These are phyloP conservation scores for Dictyostelium firmibasis DNA, from an alignment of 78 protist genomes.

Conservation along the genomic window DNA sequence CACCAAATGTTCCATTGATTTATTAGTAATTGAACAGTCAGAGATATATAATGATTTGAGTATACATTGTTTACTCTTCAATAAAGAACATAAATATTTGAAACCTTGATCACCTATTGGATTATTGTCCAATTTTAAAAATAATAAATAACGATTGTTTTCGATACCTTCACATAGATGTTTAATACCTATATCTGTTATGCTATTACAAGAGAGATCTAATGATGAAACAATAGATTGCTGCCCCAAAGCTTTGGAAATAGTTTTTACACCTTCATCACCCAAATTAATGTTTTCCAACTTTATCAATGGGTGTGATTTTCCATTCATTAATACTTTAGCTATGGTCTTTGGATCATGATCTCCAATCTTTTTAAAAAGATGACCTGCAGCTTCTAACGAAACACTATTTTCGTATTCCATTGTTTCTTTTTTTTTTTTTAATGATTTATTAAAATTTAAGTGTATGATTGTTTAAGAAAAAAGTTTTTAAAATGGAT, in stretches of 20 bases:
- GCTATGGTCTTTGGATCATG: slow-evolving; percentile 51
- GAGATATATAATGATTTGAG: slow-evolving; percentile 43
- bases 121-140: slow-evolving; percentile 63
- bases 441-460: no score
- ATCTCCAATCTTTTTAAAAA: slow-evolving; percentile 59
- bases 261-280: slow-evolving; percentile 21
- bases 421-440: slow-evolving; percentile 3
- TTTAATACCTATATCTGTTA: slow-evolving; percentile 16
- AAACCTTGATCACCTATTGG: slow-evolving; percentile 66
- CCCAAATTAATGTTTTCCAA: slow-evolving; percentile 45
- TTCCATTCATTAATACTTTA: slow-evolving; percentile 53
- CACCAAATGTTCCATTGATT: not conserved
- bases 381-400: slow-evolving; percentile 73
- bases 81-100: not conserved
- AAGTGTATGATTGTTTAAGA: no score
- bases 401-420: slow-evolving; percentile 28
- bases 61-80: not conserved
- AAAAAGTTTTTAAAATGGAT: no score
- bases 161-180: not conserved
- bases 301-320: slow-evolving; percentile 56
- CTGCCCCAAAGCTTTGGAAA: slow-evolving; percentile 44
- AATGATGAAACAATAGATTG: slow-evolving; percentile 44
- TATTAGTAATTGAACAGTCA: slow-evolving; percentile 9
- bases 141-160: not conserved
- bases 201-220: slow-evolving; percentile 36